phyloP scores from a whole-genome alignment of 306 rosid species.

The Comarum palustre region DNA sequence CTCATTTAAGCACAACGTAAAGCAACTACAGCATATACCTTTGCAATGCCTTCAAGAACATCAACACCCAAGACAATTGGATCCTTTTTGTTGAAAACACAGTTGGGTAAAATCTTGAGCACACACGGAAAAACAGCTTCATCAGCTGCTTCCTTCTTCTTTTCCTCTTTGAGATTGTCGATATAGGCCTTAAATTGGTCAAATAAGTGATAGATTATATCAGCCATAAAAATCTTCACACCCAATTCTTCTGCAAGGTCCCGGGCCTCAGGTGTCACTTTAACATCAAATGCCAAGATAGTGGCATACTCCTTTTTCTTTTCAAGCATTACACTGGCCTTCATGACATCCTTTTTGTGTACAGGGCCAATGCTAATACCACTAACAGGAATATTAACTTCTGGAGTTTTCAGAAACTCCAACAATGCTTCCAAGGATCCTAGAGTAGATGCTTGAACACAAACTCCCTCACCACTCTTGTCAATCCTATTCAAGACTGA shows the following conservation, averaged over 20 bases:
- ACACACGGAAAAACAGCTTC: slow-evolving; percentile 95
- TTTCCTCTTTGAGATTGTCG: slow-evolving; percentile 84
- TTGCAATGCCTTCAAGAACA: slow-evolving; percentile 78
- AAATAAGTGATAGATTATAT: slow-evolving; percentile 87
- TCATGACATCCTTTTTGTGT: slow-evolving; percentile 94
- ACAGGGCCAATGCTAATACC: slow-evolving; percentile 94
- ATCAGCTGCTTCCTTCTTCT: slow-evolving; percentile 84
- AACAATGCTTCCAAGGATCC: slow-evolving; percentile 95
- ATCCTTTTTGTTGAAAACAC: slow-evolving; percentile 91
- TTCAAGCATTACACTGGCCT: slow-evolving; percentile 96
- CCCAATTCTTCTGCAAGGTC: slow-evolving; percentile 87
- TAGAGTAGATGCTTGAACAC: slow-evolving; percentile 95
- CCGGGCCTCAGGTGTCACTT: slow-evolving; percentile 88
- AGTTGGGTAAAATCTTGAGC: slow-evolving; percentile 72
- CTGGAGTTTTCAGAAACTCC: slow-evolving; percentile 88
- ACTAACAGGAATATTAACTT: slow-evolving; percentile 89
- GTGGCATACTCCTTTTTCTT: slow-evolving; percentile 79
- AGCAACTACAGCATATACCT: slow-evolving; percentile 42
- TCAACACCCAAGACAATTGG: slow-evolving; percentile 97
- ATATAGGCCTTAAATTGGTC: slow-evolving; percentile 92
- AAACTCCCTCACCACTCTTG: slow-evolving; percentile 90
- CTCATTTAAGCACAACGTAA: neutral
- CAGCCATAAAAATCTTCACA: slow-evolving; percentile 79
- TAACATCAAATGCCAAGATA: slow-evolving; percentile 96
- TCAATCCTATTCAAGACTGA: slow-evolving; percentile 87